Evolutionary conservation across 2,329 filamentous ascomycete species (phyloP).

Genomic region (Ophiocordyceps camponoti-leonardi): DNA sequence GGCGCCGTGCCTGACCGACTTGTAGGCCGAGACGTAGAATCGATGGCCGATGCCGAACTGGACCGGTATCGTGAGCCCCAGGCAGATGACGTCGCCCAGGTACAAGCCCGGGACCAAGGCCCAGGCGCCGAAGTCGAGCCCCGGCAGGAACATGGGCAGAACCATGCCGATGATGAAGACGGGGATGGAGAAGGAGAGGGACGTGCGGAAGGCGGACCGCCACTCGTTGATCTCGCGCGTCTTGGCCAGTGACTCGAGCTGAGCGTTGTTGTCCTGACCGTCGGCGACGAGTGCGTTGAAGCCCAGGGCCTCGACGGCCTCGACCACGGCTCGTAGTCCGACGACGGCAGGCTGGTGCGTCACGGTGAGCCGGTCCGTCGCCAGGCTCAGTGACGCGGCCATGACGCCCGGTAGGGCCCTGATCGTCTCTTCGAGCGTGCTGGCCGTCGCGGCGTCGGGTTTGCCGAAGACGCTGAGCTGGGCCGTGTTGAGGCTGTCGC

Average conservation of each 20-base stretch:
- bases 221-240: conserved; percentile 93
- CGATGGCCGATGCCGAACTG: conserved; percentile 93
- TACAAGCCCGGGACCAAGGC: conserved; percentile 58
- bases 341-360: conserved; percentile 53
- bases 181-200: conserved; percentile 66
- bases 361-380: conserved; percentile 58
- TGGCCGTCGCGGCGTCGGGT: conserved; percentile 53
- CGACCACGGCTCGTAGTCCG: conserved; percentile 70
- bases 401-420: conserved; percentile 50
- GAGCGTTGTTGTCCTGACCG: conserved; percentile 88
- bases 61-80: conserved; percentile 74
- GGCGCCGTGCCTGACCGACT: conserved; percentile 74
- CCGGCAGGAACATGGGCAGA: conserved; percentile 67
- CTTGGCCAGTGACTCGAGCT: conserved; percentile 89
- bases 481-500: conserved; percentile 40
- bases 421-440: conserved; percentile 52
- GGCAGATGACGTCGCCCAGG: conserved; percentile 72
- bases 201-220: conserved; percentile 64
- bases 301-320: conserved; percentile 62
- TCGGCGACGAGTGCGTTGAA: conserved; percentile 84
- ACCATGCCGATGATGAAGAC: conserved; percentile 91
- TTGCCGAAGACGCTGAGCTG: conserved; percentile 77
- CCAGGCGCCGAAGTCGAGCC: conserved; percentile 59
- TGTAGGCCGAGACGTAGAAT: conserved; percentile 88
- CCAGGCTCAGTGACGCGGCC: conserved; percentile 55